Evolutionary conservation across 306 rosid species (phyloP).

Genomic region (Begonia masoniana): DNA sequence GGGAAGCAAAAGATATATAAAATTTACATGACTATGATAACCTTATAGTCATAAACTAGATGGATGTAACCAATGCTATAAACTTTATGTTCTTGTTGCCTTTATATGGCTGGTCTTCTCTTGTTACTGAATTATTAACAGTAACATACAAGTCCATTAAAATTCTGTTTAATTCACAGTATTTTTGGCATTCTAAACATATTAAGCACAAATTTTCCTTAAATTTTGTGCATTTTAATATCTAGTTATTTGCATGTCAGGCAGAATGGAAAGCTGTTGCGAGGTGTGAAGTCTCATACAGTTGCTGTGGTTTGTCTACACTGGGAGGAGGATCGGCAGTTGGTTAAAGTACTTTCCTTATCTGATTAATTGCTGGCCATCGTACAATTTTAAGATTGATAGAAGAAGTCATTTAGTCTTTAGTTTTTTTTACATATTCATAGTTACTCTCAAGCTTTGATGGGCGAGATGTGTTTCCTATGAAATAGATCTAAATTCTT

Average conservation of each 20-base stretch:
- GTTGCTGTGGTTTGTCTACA: constrained; percentile 68
- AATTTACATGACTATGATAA: too few species aligned
- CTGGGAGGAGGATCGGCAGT: constrained; percentile 80
- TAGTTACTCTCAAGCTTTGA: background rate
- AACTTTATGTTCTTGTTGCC: too few species aligned
- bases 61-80: too few species aligned
- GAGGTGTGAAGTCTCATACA: constrained; percentile 69
- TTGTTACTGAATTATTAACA: too few species aligned
- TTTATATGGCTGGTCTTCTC: too few species aligned
- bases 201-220: too few species aligned
- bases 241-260: constrained; percentile 15
- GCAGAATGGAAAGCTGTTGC: constrained; percentile 75
- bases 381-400: constrained; percentile 5
- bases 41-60: too few species aligned
- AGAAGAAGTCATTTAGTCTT: constrained; percentile 1
- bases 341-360: constrained; percentile 31
- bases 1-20: too few species aligned
- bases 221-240: constrained; percentile 1
- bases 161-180: too few species aligned
- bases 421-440: background rate
- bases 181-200: too few species aligned
- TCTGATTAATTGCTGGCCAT: constrained; percentile 11
- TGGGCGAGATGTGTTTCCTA: background rate
- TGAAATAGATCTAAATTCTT: too few species aligned
- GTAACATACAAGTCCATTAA: too few species aligned